Conservation (phyloP, 192 early-diverging fungal species). For the Nowakowskiella sp. region DNA sequence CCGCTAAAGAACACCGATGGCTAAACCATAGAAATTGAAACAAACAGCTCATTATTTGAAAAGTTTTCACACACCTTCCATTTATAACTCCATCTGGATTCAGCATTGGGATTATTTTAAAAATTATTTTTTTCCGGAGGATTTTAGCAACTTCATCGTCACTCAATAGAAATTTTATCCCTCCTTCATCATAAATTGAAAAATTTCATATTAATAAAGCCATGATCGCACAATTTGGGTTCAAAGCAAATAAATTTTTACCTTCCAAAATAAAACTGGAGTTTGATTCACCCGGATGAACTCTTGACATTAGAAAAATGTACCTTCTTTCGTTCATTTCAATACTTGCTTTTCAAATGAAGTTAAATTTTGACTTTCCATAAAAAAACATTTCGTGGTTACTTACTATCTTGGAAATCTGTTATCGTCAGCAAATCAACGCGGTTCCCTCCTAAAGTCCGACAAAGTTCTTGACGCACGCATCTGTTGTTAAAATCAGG, state of each 20-base stretch:
- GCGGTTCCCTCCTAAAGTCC: constrained; percentile 31
- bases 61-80: constrained; percentile 26
- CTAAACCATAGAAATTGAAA: too few species aligned
- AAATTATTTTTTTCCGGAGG: constrained; percentile 32
- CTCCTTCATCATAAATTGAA: constrained; percentile 10
- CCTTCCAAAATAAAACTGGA: constrained; percentile 44
- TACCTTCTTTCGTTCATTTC: constrained; percentile 32
- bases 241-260: neutral
- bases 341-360: neutral
- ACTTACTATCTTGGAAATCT: constrained; percentile 33
- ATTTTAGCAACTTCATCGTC: constrained; percentile 21
- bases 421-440: constrained; percentile 43
- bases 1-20: constrained; percentile 42
- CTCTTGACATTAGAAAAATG: constrained; percentile 35
- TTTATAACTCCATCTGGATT: constrained; percentile 48
- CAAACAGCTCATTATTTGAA: too few species aligned
- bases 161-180: constrained; percentile 34
- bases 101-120: constrained; percentile 50
- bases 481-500: constrained; percentile 14
- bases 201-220: neutral
- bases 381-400: neutral
- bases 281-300: constrained; percentile 50
- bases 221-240: constrained; percentile 3
- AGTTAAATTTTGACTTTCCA: neutral
- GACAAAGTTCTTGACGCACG: constrained; percentile 13